Conservation (phyloP, 345 rosid species). For the Gossypium longicalyx region DNA sequence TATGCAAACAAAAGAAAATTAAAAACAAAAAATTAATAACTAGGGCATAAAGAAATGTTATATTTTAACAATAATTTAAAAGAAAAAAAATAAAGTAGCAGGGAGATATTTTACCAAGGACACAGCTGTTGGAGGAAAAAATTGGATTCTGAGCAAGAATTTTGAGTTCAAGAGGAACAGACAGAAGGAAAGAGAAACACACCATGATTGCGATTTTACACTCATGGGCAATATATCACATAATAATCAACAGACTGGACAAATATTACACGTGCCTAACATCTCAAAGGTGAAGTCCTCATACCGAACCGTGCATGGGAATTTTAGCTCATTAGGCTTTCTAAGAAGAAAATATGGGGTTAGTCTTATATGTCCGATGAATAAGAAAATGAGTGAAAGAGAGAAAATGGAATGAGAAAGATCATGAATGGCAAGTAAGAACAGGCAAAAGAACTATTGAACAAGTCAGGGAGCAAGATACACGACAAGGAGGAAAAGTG, state of each 20-base stretch:
- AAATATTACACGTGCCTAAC: neutral
- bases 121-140: conserved; percentile 13
- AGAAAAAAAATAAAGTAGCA: neutral
- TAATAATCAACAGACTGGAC: neutral
- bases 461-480: neutral
- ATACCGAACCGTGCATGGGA: neutral
- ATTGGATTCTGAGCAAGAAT: conserved; percentile 9
- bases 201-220: neutral
- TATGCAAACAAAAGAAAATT: neutral
- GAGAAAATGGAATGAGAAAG: neutral
- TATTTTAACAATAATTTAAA: neutral
- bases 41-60: neutral
- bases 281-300: neutral
- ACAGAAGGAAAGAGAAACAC: neutral
- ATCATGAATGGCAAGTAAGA: conserved; percentile 2
- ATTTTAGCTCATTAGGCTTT: neutral
- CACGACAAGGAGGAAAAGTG: neutral
- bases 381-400: neutral
- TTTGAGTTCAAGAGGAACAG: conserved; percentile 10
- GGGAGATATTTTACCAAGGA: conserved; percentile 12
- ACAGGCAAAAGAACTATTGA: neutral
- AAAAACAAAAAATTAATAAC: neutral
- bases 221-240: conserved; percentile 3
- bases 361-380: neutral
- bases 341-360: conserved; percentile 2